A percentile compares a stretch with the other conserved stretches of the same genome.
phyloP scores from a whole-genome alignment of 768 basidiomycete species.

The Chiua virens region DNA sequence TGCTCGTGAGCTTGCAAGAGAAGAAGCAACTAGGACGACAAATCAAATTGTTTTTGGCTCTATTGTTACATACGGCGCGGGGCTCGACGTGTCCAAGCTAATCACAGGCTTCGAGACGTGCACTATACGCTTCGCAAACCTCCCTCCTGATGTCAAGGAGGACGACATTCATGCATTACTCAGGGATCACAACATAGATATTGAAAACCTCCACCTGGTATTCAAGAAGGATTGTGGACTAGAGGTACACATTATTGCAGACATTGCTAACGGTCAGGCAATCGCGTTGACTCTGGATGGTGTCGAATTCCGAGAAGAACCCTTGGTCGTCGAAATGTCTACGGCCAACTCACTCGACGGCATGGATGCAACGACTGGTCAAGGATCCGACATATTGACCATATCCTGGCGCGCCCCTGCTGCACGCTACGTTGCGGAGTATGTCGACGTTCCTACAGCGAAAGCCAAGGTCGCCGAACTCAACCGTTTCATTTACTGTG shows the following conservation, averaged over 20 bases:
- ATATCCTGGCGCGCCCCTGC: slow-evolving; percentile 50
- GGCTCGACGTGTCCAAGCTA: slow-evolving; percentile 40
- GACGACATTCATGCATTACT: slow-evolving; percentile 43
- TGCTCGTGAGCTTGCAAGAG: slow-evolving; percentile 6
- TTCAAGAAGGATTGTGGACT: slow-evolving; percentile 28
- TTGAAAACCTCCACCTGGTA: too few species aligned
- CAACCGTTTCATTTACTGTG: too few species aligned
- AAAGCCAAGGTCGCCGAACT: slow-evolving; percentile 1
- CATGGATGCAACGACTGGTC: slow-evolving; percentile 26
- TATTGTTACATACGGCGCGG: slow-evolving; percentile 46
- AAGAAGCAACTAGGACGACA: slow-evolving; percentile 40
- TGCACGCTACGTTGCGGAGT: slow-evolving; percentile 38
- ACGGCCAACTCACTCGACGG: too few species aligned
- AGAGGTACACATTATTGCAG: slow-evolving; percentile 42
- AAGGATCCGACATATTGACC: slow-evolving; percentile 35
- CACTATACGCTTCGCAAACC: slow-evolving; percentile 41
- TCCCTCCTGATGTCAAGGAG: slow-evolving; percentile 38
- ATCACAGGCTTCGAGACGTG: slow-evolving; percentile 50
- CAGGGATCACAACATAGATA: slow-evolving; percentile 39
- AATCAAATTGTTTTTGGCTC: slow-evolving; percentile 42
- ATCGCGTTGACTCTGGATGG: slow-evolving; percentile 48
- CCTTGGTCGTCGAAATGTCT: too few species aligned
- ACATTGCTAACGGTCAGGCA: slow-evolving; percentile 37
- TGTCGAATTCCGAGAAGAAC: slow-evolving; percentile 42
- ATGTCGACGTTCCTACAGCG: too few species aligned